Conservation (phyloP, 371 early-diverging fungal species). For the Apophysomyces variabilis region DNA sequence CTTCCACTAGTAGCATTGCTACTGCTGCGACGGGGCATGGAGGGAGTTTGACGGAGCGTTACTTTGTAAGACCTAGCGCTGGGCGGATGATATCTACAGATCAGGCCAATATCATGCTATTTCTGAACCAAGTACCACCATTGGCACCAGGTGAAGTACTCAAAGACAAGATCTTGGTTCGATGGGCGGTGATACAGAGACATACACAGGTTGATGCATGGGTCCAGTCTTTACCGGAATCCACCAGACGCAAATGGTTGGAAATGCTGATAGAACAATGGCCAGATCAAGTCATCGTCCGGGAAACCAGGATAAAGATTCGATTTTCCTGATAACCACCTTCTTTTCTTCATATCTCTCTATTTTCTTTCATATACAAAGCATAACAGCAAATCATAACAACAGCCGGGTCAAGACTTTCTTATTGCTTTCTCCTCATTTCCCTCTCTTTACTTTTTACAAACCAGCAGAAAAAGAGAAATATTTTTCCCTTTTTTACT, state of each 20-base stretch:
- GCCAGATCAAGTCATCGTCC: constrained; percentile 49
- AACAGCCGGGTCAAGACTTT: background rate
- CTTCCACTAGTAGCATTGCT: background rate
- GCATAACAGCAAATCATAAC: background rate
- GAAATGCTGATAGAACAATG: constrained; percentile 50
- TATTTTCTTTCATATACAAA: background rate
- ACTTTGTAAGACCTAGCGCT: constrained; percentile 51
- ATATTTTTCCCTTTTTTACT: background rate
- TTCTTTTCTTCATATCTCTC: background rate
- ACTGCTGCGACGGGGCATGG: too few species aligned
- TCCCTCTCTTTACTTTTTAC: too few species aligned
- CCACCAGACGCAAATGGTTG: constrained; percentile 46
- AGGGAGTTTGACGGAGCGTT: constrained; percentile 32
- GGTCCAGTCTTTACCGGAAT: constrained; percentile 33
- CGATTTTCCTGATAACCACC: constrained; percentile 27
- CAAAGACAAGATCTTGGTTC: constrained; percentile 47
- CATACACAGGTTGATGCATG: constrained; percentile 40
- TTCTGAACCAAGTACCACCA: constrained; percentile 44
- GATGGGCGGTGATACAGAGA: constrained; percentile 49
- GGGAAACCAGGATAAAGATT: constrained; percentile 47
- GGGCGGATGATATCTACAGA: constrained; percentile 37
- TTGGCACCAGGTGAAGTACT: constrained; percentile 21
- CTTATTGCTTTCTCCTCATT: background rate
- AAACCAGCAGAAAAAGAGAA: background rate
- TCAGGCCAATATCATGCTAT: constrained; percentile 36